phyloP scores from a whole-genome alignment of 108 stramenopile genomes.

The Skeletonema grethae region DNA sequence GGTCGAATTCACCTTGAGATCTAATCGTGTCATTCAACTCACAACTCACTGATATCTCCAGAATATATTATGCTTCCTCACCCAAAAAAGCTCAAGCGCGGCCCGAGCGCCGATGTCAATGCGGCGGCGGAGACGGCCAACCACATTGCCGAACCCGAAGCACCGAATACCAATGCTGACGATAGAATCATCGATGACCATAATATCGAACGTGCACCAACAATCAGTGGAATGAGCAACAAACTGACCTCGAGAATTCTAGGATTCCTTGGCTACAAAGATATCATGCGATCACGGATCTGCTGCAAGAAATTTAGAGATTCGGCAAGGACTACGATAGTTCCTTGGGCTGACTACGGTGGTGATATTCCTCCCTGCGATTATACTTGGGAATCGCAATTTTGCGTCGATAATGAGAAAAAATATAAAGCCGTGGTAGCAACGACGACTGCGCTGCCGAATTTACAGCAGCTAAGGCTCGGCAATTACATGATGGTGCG shows the following conservation, averaged over 20 bases:
- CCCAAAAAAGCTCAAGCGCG: neutral
- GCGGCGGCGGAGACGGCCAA: neutral
- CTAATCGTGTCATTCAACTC: too few relatives aligned
- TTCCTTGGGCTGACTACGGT: neutral
- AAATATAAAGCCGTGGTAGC: neutral
- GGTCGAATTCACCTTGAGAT: too few relatives aligned
- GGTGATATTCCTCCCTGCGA: too few relatives aligned
- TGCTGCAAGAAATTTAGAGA: neutral
- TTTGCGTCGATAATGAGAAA: neutral
- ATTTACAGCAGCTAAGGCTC: neutral
- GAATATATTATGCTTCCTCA: neutral
- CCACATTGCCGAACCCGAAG: neutral
- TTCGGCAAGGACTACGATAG: neutral
- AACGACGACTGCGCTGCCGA: neutral
- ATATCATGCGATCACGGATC: slow-evolving; percentile 4
- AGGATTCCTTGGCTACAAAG: slow-evolving; percentile 5
- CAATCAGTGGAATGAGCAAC: neutral
- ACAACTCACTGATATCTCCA: neutral
- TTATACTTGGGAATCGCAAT: too few relatives aligned
- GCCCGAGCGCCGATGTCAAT: neutral
- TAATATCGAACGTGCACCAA: too few relatives aligned
- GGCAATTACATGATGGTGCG: too few relatives aligned
- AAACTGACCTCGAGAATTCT: neutral
- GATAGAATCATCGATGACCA: neutral
- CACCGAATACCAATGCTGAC: neutral